These are phyloP conservation scores for Lipomyces orientalis DNA, from an alignment of 805 yeast genomes.

Conservation along the genomic window DNA sequence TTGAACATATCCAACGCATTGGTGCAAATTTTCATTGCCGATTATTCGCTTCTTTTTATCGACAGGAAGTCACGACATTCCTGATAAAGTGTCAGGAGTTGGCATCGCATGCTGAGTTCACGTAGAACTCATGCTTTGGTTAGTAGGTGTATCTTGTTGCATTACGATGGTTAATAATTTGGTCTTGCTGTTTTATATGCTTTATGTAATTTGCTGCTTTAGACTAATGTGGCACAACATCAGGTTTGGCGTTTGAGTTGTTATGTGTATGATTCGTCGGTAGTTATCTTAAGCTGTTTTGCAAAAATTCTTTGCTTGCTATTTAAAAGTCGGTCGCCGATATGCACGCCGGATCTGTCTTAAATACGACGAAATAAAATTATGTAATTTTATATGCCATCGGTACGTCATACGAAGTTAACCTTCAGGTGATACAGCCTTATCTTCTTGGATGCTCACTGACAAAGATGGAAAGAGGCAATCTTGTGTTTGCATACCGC, in stretches of 20 bases:
- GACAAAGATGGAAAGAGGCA: too few species aligned
- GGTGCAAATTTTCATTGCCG: slow-evolving; percentile 63
- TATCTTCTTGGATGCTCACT: too few species aligned
- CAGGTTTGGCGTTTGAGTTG: background rate
- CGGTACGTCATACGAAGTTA: too few species aligned
- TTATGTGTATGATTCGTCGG: too few species aligned
- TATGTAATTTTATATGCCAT: too few species aligned
- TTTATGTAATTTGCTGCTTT: background rate
- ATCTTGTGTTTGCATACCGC: too few species aligned
- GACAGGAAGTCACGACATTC: slow-evolving; percentile 43
- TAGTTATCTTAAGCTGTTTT: too few species aligned
- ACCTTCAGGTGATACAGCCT: too few species aligned
- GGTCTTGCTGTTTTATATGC: background rate
- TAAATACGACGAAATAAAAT: too few species aligned
- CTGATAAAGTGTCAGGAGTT: background rate
- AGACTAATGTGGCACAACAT: background rate
- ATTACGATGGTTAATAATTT: background rate
- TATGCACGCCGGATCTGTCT: too few species aligned
- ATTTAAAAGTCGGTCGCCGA: too few species aligned
- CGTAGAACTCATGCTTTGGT: background rate
- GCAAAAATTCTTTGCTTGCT: too few species aligned
- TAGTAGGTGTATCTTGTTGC: background rate
- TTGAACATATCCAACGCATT: slow-evolving; percentile 68
- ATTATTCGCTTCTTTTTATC: slow-evolving; percentile 67
- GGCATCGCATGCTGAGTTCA: background rate